Evolutionary conservation across 768 basidiomycete species (phyloP).

Genomic region (Russula earlei): DNA sequence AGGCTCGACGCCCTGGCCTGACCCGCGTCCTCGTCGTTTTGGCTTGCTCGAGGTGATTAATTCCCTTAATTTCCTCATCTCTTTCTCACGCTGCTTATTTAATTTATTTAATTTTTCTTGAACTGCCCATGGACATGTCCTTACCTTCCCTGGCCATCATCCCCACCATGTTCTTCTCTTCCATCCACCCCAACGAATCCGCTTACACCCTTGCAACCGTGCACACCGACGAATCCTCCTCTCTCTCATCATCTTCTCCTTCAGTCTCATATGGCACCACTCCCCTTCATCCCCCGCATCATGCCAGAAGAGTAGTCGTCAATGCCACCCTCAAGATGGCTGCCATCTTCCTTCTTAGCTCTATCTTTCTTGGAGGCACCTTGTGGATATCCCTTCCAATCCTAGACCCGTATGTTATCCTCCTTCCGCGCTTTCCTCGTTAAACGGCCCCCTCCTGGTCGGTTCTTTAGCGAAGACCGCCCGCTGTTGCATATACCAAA

Average conservation of each 20-base stretch:
- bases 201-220: conserved; percentile 62
- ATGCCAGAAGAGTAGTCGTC: conserved; percentile 53
- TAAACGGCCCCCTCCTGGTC: neutral
- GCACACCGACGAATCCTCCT: conserved; percentile 20
- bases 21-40: conserved; percentile 15
- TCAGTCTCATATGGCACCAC: conserved; percentile 13
- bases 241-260: conserved; percentile 21
- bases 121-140: too few relatives aligned
- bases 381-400: conserved; percentile 78
- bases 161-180: neutral
- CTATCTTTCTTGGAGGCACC: conserved; percentile 58
- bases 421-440: neutral
- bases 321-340: conserved; percentile 81
- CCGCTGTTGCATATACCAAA: conserved; percentile 74
- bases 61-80: neutral
- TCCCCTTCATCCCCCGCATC: conserved; percentile 29
- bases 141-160: neutral
- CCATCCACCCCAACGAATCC: conserved; percentile 32
- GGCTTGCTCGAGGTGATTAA: conserved; percentile 6
- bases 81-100: conserved; percentile 12
- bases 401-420: conserved; percentile 55
- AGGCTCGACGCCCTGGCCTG: conserved; percentile 11
- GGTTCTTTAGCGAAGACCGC: conserved; percentile 55
- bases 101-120: neutral
- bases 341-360: conserved; percentile 61